A percentile compares a stretch with the other conserved stretches of the same genome.
phyloP scores from a whole-genome alignment of 768 basidiomycete species.

The Pleurotus platypus region DNA sequence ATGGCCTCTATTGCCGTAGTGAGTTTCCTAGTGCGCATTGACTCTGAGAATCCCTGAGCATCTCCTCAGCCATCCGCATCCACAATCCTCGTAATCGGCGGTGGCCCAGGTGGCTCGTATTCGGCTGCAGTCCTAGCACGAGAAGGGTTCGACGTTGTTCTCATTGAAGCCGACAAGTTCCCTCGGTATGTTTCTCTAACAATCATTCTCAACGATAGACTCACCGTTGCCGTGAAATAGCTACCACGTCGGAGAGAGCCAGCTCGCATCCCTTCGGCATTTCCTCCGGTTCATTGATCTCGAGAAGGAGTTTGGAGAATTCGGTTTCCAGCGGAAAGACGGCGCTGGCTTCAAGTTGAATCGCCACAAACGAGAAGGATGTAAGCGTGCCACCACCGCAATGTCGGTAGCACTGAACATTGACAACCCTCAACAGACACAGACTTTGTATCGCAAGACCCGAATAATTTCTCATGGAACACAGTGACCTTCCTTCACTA shows the following conservation, averaged over 20 bases:
- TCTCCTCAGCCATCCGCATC: constrained; percentile 19
- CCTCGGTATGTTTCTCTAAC: constrained; percentile 36
- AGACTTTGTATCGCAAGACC: constrained; percentile 48
- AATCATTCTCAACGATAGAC: background rate
- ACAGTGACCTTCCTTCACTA: constrained; percentile 31
- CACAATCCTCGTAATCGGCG: constrained; percentile 48
- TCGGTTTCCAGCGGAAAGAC: constrained; percentile 46
- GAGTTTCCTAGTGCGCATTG: background rate
- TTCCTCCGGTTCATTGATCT: constrained; percentile 47
- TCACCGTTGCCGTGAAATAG: constrained; percentile 10
- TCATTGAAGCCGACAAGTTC: constrained; percentile 53
- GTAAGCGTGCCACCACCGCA: constrained; percentile 25
- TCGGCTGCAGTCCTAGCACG: constrained; percentile 49
- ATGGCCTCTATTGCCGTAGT: background rate
- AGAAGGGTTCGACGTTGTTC: constrained; percentile 56
- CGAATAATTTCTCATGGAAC: constrained; percentile 51
- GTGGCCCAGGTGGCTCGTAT: constrained; percentile 58
- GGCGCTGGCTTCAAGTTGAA: constrained; percentile 61
- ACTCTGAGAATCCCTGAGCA: background rate
- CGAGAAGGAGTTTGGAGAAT: constrained; percentile 35
- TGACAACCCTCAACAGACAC: constrained; percentile 34
- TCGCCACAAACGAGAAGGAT: constrained; percentile 53
- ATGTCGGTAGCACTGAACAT: constrained; percentile 2
- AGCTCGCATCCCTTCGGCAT: constrained; percentile 32
- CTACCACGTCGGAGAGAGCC: constrained; percentile 37